Base-by-base conservation (phyloP, 345 rosid genomes). In the Ailanthus altissimus region DNA sequence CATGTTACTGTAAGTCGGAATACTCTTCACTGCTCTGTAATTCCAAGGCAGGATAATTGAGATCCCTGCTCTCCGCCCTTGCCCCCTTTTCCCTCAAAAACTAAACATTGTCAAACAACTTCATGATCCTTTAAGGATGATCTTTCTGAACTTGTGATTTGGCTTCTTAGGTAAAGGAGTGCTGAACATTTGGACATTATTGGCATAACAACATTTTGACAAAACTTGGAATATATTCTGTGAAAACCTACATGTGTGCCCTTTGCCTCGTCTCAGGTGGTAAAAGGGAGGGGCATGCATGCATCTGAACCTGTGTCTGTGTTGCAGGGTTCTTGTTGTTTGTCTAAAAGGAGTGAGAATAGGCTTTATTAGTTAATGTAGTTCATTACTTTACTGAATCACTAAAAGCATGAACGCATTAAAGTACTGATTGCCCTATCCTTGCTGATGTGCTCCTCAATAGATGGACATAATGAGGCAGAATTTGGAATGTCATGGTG, bases 401-500 rank as follows among this genome's bases (percentile, higher is more conserved):
- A 54, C 47, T 71, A 18, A 12, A 70, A 36, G 50, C 36, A 2
- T 40, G 8, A 54, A 15, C 16, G n/a, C n/a, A 56, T 71, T 60
- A n/a, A 73, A 26, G 43, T 11, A 54, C 26, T 75, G 62, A 64
- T 36, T 68, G 8, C 9, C 9, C 25, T 71, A 8, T 25, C 9
- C 58, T 69, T 40, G 47, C 50, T 13, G n/a, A 60, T 64, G 51
- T 49, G 25, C 16, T 67, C 43, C 4, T 64, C 49, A 49, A 50
- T 74, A 93, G 97, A 93, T 87, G 99, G 99, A 53, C 99, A 95
- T 81, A 89, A 51, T 26, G 98, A 95, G 83, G 98, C 99, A 6
- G 98, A 95, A 77, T 93, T 95, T 70, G 98, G 99, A 57, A 93
- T 93, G 98, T 95, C 97, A 11, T 93, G 99, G 98, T 95, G 97